A percentile compares a stretch with the other conserved stretches of the same genome.
Evolutionary conservation across 2,329 filamentous ascomycete species (phyloP).

Genomic region (Colletotrichum sp.): DNA sequence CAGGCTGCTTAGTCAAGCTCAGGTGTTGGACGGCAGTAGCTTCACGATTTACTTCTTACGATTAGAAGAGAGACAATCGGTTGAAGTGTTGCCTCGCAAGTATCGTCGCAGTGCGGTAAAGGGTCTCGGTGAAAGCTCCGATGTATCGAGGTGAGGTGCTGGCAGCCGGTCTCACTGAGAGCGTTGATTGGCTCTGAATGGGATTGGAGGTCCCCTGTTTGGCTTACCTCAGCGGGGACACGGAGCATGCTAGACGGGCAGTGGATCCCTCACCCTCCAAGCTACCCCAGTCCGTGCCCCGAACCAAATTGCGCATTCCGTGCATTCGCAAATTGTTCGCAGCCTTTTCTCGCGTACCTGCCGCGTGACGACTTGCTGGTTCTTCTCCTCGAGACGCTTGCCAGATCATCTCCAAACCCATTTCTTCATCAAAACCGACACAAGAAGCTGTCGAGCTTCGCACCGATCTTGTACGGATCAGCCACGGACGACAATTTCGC

Average conservation of each 20-base stretch:
- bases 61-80: not conserved
- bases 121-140: not conserved
- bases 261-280: not conserved
- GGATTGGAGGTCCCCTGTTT: not conserved
- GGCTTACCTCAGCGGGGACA: constrained; percentile 1
- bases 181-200: not conserved
- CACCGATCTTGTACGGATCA: not conserved
- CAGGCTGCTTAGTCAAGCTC: not conserved
- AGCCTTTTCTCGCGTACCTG: constrained; percentile 1
- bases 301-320: constrained; percentile 6
- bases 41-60: not conserved
- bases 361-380: not conserved
- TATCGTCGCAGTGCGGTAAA: not conserved
- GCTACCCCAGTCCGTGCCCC: constrained; percentile 7
- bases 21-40: not conserved
- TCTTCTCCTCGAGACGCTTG: not conserved
- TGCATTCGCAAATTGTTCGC: constrained; percentile 12
- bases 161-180: not conserved
- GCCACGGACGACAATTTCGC: constrained; percentile 18
- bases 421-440: not conserved
- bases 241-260: not conserved
- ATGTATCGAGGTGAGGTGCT: not conserved
- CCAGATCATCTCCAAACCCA: not conserved
- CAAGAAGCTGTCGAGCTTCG: not conserved
- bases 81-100: not conserved